Base-by-base conservation (phyloP, 306 rosid species). In the Rosa lucieae region DNA sequence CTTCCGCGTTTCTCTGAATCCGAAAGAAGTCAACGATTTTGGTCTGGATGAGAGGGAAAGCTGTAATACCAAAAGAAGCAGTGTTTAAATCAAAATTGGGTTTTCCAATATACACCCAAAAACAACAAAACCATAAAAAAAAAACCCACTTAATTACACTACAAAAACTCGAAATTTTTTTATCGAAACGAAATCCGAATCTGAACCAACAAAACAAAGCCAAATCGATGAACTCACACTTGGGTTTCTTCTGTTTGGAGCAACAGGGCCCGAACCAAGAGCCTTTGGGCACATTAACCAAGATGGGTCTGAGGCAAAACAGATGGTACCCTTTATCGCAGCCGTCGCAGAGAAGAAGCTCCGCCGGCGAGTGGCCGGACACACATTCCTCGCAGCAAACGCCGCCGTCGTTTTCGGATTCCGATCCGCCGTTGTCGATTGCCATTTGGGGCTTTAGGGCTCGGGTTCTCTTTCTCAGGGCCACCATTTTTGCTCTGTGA, bases 1-100 rank as follows among this genome's bases (percentile, higher is more conserved):
- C 66, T 39, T 84, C 90, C 3, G 70, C 56, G 5, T 86, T 79
- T 42, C 94, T 82, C 39, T 83, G 90, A 49, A 94, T 94, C 70
- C 91, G 87, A 29, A 94, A 94, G 73, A 94, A 94, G 76, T 94
- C 96, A 20, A 92, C 82, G 70, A 94, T 94, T 85, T 94, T 94
- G 73, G 98, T 94, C 85, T 94, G 98, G 11, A 86, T 82, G 10
- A 94, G 90, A 70, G 98, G 98, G 69, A 92, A 94, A 44, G 90
- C 98, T 92, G 90, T 84, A 83, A 86, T 84, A 86, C 40, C 44
- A 70, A 69, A 69, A 5, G 29, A 46, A 43, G 6, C 7, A 37
- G 26, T 32, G 37, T 37, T 20, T 18, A 0, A 53, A 82, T 46
- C 21, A 32, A 70, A 65, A 43, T 35, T 73, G 65, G 3, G 10